Conservation (phyloP, 108 stramenopile species). For the Chaetoceros tenuissimus region DNA sequence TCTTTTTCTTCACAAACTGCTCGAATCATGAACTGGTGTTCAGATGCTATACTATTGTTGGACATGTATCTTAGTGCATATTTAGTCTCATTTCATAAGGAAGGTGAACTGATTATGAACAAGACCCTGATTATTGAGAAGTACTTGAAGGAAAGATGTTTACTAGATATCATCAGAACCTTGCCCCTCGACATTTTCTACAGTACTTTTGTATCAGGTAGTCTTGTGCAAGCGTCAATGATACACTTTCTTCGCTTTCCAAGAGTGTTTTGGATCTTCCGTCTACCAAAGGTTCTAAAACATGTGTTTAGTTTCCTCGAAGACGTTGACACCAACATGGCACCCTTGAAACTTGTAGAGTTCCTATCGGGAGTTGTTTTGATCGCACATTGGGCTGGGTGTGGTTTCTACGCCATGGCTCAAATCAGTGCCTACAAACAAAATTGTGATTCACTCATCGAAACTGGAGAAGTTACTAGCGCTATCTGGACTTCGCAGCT, state of each 20-base stretch:
- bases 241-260: slow-evolving; percentile 24
- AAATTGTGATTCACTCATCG: background rate
- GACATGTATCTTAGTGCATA: slow-evolving; percentile 29
- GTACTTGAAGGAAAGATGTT: slow-evolving; percentile 16
- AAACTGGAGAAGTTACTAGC: background rate
- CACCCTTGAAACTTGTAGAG: slow-evolving; percentile 21
- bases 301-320: slow-evolving; percentile 16
- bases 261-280: slow-evolving; percentile 24
- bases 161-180: slow-evolving; percentile 22
- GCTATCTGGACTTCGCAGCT: background rate
- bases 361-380: slow-evolving; percentile 28
- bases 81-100: slow-evolving; percentile 20
- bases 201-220: slow-evolving; percentile 4
- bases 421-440: slow-evolving; percentile 4
- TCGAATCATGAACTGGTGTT: slow-evolving; percentile 19
- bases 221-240: background rate
- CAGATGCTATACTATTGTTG: slow-evolving; percentile 23
- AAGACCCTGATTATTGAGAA: slow-evolving; percentile 11
- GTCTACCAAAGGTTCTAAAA: slow-evolving; percentile 7
- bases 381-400: slow-evolving; percentile 44
- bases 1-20: background rate
- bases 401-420: slow-evolving; percentile 42
- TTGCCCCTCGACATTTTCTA: slow-evolving; percentile 23
- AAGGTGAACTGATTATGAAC: slow-evolving; percentile 36
- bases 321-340: slow-evolving; percentile 14